phyloP scores from a whole-genome alignment of 2,329 filamentous ascomycete genomes.

The Aspergillus intermedius region DNA sequence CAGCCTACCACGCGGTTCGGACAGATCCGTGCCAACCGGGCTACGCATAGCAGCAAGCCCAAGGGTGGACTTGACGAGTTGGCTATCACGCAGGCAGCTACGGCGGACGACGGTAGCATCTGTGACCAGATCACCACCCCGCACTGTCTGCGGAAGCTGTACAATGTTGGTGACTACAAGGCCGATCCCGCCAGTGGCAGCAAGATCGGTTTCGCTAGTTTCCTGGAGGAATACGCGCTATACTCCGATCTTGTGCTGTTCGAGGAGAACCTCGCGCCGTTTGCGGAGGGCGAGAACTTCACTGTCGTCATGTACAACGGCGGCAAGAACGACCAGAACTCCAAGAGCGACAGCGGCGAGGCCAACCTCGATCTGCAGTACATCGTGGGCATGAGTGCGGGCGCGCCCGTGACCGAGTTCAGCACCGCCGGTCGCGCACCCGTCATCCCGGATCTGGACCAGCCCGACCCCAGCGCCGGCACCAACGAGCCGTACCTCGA shows the following conservation, averaged over 20 bases:
- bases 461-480: slow-evolving; percentile 36
- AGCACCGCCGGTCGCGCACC: slow-evolving; percentile 42
- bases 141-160: slow-evolving; percentile 42
- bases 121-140: slow-evolving; percentile 44
- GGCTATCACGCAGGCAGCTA: slow-evolving; percentile 13
- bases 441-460: slow-evolving; percentile 44
- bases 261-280: slow-evolving; percentile 32
- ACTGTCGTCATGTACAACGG: slow-evolving; percentile 39
- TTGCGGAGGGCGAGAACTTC: slow-evolving; percentile 40
- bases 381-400: slow-evolving; percentile 39
- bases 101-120: slow-evolving; percentile 19
- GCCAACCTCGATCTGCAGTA: slow-evolving; percentile 49
- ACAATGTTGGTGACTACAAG: slow-evolving; percentile 39
- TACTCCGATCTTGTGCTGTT: slow-evolving; percentile 42
- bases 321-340: slow-evolving; percentile 31
- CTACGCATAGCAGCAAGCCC: slow-evolving; percentile 19
- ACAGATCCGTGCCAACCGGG: slow-evolving; percentile 24
- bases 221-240: slow-evolving; percentile 44
- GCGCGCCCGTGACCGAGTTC: slow-evolving; percentile 42
- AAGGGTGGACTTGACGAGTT: slow-evolving; percentile 10
- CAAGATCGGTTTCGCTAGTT: slow-evolving; percentile 42
- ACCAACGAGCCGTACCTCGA: slow-evolving; percentile 43
- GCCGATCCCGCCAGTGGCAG: slow-evolving; percentile 30
- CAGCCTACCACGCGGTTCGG: slow-evolving; percentile 40
- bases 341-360: slow-evolving; percentile 37